Base-by-base conservation (phyloP, 495 filamentous ascomycete species). In the Penicillium angulare region DNA sequence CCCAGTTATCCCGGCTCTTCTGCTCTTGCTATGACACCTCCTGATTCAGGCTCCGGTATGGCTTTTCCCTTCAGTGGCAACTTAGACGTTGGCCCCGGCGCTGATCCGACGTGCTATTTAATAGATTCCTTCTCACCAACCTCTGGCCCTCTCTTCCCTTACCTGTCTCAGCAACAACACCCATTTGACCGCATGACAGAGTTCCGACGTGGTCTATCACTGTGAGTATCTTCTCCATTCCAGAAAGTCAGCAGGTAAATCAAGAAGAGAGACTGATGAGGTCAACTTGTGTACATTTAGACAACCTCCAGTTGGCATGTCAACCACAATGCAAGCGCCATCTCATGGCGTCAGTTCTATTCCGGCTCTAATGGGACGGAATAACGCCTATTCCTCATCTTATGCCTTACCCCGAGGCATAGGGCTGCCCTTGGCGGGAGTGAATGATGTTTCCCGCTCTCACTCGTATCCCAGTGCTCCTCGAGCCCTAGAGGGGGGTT, bases 41-140 rank as follows among this genome's bases (percentile, higher is more conserved):
- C 71, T 44, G 73, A 76, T 61, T 76, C 74, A 36, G 74, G 72
- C 50, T 68, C 74, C 41, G 75, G 75, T 74, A 70, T 49, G 61
- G 53, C 17, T 44, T 49, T 34, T 43, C 60, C 44, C 12, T 18
- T n/a, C 20, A 31, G 27, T 31, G 27, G 27, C 27, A 31, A 31
- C 34, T 57, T 16, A 45, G 33, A 13, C 22, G 34, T 27, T 22
- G 43, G 22, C 13, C 6, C 13, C 16, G 17, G 31, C 41, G 42
- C 43, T 53, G 55, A 65, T 63, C 51, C 3, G 24, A 34, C 38
- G 52, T 46, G 35, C 54, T 53, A 27, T 38, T 51, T 42, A 21
- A 43, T 60, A 73, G 73, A 75, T 43, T 67, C 67, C 17, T 76
- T 75, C 47, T 71, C 73, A 49, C 64, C 67, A 27, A 57, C 66